These are phyloP conservation scores for Colletotrichum coccodes DNA, from an alignment of 2,329 filamentous ascomycete species.

Conservation along the genomic window DNA sequence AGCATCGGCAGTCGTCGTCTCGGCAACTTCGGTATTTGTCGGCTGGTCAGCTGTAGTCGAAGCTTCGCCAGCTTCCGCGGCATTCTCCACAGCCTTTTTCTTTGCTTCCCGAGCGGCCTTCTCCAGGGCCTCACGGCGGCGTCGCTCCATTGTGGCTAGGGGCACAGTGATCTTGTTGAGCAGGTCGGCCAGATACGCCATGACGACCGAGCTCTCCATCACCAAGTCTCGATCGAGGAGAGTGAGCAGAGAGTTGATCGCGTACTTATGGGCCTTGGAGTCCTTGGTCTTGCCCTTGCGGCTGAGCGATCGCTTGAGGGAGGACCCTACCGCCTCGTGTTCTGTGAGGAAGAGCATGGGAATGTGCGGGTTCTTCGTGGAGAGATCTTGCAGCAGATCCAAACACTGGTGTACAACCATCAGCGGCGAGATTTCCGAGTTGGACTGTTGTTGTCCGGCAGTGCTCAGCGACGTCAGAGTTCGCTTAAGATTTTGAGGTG, in stretches of 20 bases:
- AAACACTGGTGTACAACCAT: conserved; percentile 97
- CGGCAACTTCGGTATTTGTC: conserved; percentile 34
- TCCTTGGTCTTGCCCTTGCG: conserved; percentile 93
- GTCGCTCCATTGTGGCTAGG: conserved; percentile 82
- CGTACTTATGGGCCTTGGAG: conserved; percentile 84
- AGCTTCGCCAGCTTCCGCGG: conserved; percentile 16
- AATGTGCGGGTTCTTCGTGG: conserved; percentile 86
- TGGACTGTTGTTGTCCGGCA: conserved; percentile 62
- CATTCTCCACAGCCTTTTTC: conserved; percentile 42
- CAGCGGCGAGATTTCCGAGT: conserved; percentile 90
- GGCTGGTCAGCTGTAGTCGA: conserved; percentile 32
- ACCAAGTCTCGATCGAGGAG: conserved; percentile 94
- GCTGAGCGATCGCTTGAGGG: conserved; percentile 79
- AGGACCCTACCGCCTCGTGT: conserved; percentile 79
- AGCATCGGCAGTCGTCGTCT: conserved; percentile 33
- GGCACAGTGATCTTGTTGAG: conserved; percentile 90
- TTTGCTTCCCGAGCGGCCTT: conserved; percentile 55
- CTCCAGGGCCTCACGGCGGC: conserved; percentile 76
- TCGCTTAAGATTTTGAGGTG: conserved; percentile 83
- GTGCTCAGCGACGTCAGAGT: conserved; percentile 69
- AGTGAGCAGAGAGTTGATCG: conserved; percentile 88
- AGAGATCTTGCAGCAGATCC: conserved; percentile 84
- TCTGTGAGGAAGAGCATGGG: conserved; percentile 94
- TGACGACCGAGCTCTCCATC: conserved; percentile 95
- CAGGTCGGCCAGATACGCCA: conserved; percentile 90